Evolutionary conservation across 2,329 filamentous ascomycete species (phyloP).

Genomic region (Fusarium palustre): DNA sequence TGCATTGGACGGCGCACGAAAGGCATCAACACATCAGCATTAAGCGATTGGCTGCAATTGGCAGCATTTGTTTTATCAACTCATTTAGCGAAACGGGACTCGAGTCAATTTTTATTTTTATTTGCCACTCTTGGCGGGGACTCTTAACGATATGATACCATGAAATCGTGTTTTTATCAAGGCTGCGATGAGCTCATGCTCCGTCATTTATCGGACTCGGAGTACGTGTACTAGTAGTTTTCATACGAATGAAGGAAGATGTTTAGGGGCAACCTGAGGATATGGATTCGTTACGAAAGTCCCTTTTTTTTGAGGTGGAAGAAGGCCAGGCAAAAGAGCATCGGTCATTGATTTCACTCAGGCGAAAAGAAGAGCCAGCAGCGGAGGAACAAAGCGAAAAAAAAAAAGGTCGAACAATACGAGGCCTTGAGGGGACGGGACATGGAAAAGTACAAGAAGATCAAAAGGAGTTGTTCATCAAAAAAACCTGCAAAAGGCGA

Average conservation of each 20-base stretch:
- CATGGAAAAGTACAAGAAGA: slow-evolving; percentile 35
- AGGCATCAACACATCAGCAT: slow-evolving; percentile 47
- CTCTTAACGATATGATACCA: slow-evolving; percentile 49
- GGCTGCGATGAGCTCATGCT: slow-evolving; percentile 35
- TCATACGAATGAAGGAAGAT: slow-evolving; percentile 34
- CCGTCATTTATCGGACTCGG: slow-evolving; percentile 38
- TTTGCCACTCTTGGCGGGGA: slow-evolving; percentile 42
- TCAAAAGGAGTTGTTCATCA: slow-evolving; percentile 32
- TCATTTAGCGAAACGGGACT: slow-evolving; percentile 36
- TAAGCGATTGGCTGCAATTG: slow-evolving; percentile 46
- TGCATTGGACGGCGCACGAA: slow-evolving; percentile 49
- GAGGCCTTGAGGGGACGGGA: background rate
- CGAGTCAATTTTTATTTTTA: slow-evolving; percentile 32
- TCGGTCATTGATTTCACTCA: slow-evolving; percentile 28
- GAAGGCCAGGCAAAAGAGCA: background rate
- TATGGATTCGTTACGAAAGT: slow-evolving; percentile 30
- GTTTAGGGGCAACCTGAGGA: slow-evolving; percentile 45
- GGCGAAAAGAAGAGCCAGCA: slow-evolving; percentile 41
- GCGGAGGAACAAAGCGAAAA: slow-evolving; percentile 31
- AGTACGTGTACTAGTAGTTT: slow-evolving; percentile 47
- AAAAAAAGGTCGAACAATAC: slow-evolving; percentile 10
- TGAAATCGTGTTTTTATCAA: slow-evolving; percentile 43
- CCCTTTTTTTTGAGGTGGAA: slow-evolving; percentile 1
- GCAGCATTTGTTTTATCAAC: slow-evolving; percentile 40
- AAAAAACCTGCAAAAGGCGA: slow-evolving; percentile 47